Conservation (phyloP, 2,329 filamentous ascomycete genomes). For the Colletotrichum magnum region DNA sequence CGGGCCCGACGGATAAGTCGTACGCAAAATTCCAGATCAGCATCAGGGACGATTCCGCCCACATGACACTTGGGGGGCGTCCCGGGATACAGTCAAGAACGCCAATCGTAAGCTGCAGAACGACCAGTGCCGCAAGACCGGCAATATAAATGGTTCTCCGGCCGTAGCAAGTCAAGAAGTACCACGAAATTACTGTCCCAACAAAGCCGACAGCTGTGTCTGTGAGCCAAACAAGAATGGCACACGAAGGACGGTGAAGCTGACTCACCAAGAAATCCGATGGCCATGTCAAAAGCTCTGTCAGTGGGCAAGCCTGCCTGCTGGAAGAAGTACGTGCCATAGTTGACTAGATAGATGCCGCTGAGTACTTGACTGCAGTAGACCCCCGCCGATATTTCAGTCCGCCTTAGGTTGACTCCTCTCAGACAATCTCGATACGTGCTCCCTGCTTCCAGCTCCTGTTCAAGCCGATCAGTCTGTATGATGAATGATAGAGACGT, state of each 20-base stretch:
- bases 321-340: conserved; percentile 70
- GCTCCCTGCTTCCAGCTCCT: conserved; percentile 62
- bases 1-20: conserved; percentile 53
- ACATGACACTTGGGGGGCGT: conserved; percentile 55
- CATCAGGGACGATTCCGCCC: conserved; percentile 65
- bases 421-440: conserved; percentile 66
- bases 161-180: conserved; percentile 57
- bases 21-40: conserved; percentile 57
- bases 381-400: conserved; percentile 71
- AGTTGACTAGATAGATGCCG: conserved; percentile 75
- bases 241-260: no score
- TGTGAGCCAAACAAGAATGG: conserved; percentile 56
- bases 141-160: conserved; percentile 58
- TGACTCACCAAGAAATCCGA: conserved; percentile 57
- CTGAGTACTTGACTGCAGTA: conserved; percentile 76
- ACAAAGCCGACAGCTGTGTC: conserved; percentile 60
- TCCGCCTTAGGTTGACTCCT: conserved; percentile 64
- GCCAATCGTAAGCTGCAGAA: conserved; percentile 59
- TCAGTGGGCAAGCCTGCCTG: conserved; percentile 57
- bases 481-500: conserved; percentile 68
- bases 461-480: conserved; percentile 70
- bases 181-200: conserved; percentile 59
- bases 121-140: conserved; percentile 55
- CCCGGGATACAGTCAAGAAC: conserved; percentile 61
- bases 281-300: conserved; percentile 57